Evolutionary conservation across 2,329 filamentous ascomycete genomes (phyloP), one percentile per base, ranked within the genome.

Genomic region (Coleophoma cylindrospora): DNA sequence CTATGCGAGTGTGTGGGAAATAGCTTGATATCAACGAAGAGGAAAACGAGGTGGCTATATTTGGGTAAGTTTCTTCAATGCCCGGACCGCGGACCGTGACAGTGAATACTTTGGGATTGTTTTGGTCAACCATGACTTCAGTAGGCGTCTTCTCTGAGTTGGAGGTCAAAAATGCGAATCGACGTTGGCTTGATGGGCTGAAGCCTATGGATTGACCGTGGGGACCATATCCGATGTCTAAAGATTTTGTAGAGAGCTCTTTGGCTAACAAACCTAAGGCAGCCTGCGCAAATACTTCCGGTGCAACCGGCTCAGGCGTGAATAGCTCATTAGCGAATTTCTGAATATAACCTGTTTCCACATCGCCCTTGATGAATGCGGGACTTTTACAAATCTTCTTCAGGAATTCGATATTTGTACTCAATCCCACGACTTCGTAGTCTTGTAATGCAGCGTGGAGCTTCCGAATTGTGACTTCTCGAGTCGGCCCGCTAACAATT

Each of bases 331-430:
- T 78, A 52, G 81, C 79, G 71, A 95, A 87, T 68, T 95, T 96
- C 49, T 91, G 85, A 57, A 99, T 97, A 66, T 96, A 99, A 1
- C 92, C 92, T 0, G 94, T 99, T 69, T 99, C 92, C 13, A 99
- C 91, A 17, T 94, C 83, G 9, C 92, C 94, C 11, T 80, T 79
- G 50, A 95, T 79, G 64, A 99, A 99, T 45, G 87, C 89, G 0
- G 81, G 79, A 52, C 87, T 91, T 43, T 83, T 79, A 66, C 91
- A 96, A 50, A 96, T 78, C 9, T 84, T 80, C 73, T 97, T 97
- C 52, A 99, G 72, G 64, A 99, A 99, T 67, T 97, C 94, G 54
- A 99, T 91, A 65, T 99, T 99, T 7, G 94, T 99, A 64, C 89
- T 86, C 8, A 95, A 81, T 0, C 94, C 94, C 3, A 92, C 94